phyloP scores from a whole-genome alignment of 2,329 filamentous ascomycete genomes.

The Akanthomyces muscarius region DNA sequence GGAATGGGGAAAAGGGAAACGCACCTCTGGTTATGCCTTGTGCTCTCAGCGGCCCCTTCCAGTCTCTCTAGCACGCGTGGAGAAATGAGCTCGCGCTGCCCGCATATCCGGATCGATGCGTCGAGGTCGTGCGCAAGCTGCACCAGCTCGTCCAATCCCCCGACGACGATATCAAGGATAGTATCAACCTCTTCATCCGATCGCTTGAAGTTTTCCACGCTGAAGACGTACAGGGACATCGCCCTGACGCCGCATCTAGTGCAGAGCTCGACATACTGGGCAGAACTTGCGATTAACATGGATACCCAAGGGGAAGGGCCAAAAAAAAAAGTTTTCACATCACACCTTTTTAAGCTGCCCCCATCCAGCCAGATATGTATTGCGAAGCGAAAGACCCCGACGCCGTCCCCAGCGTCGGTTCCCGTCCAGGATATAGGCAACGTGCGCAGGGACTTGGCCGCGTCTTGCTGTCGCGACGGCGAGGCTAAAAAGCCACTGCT shows the following conservation, averaged over 20 bases:
- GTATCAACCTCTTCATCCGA: conserved; percentile 88
- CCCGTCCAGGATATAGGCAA: conserved; percentile 55
- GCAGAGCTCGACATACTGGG: not conserved
- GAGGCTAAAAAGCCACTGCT: not conserved
- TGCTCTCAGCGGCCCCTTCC: conserved; percentile 73
- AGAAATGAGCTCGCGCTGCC: conserved; percentile 70
- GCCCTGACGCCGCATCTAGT: conserved; percentile 84
- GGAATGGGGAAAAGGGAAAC: conserved; percentile 17
- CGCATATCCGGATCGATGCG: conserved; percentile 72
- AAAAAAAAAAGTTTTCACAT: conserved; percentile 15
- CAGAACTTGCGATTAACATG: conserved; percentile 50
- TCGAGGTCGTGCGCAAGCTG: conserved; percentile 81
- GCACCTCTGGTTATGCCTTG: conserved; percentile 70
- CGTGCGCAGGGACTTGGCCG: not conserved
- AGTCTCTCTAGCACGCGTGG: conserved; percentile 78
- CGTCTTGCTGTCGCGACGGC: not conserved
- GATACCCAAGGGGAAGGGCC: conserved; percentile 37
- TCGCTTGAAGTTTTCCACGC: conserved; percentile 65
- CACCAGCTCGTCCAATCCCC: conserved; percentile 79
- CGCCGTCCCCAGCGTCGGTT: conserved; percentile 81
- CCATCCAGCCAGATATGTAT: conserved; percentile 85
- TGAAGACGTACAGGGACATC: conserved; percentile 86
- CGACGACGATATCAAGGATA: conserved; percentile 87
- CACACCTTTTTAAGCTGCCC: conserved; percentile 64
- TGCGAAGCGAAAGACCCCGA: conserved; percentile 83